These are phyloP conservation scores for Lojkania enalia DNA, from an alignment of 2,329 filamentous ascomycete genomes.

Conservation along the genomic window DNA sequence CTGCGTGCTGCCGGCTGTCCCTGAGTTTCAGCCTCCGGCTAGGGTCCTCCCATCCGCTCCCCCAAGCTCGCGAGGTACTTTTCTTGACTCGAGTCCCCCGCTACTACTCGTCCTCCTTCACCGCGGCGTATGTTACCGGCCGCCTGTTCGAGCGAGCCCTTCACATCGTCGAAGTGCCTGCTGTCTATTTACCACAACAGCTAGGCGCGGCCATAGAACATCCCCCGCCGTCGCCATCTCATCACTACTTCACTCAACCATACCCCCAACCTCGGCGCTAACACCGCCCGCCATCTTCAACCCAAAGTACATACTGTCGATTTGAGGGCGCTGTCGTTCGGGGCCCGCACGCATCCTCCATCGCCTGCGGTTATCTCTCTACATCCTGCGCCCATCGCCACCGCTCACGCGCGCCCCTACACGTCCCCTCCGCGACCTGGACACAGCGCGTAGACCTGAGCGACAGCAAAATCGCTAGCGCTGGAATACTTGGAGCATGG, in stretches of 20 bases:
- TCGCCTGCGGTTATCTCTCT: neutral
- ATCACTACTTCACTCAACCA: neutral
- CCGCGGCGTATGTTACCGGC: slow-evolving; percentile 23
- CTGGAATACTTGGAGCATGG: slow-evolving; percentile 37
- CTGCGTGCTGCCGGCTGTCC: slow-evolving; percentile 18
- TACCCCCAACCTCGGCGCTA: neutral
- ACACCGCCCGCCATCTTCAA: neutral
- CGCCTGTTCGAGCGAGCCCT: slow-evolving; percentile 9
- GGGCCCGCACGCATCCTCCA: neutral
- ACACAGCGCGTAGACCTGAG: neutral
- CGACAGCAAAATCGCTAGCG: neutral
- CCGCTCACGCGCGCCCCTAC: neutral
- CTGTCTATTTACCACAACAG: neutral
- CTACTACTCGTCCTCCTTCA: too few relatives aligned
- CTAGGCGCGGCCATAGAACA: too few relatives aligned
- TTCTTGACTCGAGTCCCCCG: slow-evolving; percentile 15
- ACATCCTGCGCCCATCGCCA: neutral
- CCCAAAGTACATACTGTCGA: too few relatives aligned
- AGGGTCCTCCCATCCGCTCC: slow-evolving; percentile 26
- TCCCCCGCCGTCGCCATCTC: neutral
- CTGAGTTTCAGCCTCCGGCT: slow-evolving; percentile 32
- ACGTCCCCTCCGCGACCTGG: neutral
- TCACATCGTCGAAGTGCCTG: slow-evolving; percentile 1
- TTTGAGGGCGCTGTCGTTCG: too few relatives aligned
- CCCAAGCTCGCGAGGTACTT: slow-evolving; percentile 10